Percentiles rank a stretch among this genome's conserved stretches.
These are phyloP conservation scores for Ormosia semicastrata DNA, from an alignment of 306 rosid species.

Conservation along the genomic window DNA sequence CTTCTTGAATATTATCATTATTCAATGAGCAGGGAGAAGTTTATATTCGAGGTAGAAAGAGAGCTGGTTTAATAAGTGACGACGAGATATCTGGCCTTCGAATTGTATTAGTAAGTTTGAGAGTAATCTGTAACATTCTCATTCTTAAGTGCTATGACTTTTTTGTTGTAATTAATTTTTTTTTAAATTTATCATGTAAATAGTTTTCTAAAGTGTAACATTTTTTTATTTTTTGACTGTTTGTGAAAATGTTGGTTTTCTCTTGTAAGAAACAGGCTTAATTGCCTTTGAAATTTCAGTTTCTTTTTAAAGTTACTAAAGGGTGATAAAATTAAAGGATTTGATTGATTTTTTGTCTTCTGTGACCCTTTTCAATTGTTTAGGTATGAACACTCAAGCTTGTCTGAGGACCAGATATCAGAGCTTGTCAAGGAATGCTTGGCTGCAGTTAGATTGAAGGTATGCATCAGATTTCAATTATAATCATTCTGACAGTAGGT, in stretches of 20 bases:
- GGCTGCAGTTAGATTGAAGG: conserved; percentile 96
- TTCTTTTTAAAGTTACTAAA: not conserved
- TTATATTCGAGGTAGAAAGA: conserved; percentile 79
- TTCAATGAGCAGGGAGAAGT: conserved; percentile 81
- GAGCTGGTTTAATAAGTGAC: conserved; percentile 85
- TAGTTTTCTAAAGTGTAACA: conserved; percentile 99
- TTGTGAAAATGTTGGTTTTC: conserved; percentile 98
- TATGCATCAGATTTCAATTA: conserved; percentile 34
- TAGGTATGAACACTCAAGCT: conserved; percentile 88
- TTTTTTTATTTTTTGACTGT: conserved; percentile 96
- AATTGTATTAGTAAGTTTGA: conserved; percentile 75
- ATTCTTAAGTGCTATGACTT: not conserved
- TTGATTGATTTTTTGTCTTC: conserved; percentile 11
- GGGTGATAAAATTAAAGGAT: conserved; percentile 1
- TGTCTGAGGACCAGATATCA: conserved; percentile 73
- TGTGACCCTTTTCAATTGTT: conserved; percentile 7
- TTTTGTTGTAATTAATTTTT: not conserved
- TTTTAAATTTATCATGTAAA: conserved; percentile 9
- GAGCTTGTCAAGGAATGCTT: conserved; percentile 77
- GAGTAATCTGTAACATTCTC: conserved; percentile 7
- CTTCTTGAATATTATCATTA: conserved; percentile 9
- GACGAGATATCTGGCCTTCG: conserved; percentile 89
- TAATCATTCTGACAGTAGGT: not conserved
- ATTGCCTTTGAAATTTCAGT: conserved; percentile 20
- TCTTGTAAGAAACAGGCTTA: conserved; percentile 65